A percentile compares a stretch with the other conserved stretches of the same genome.
These are phyloP conservation scores for Tremella mesenterica DNA, from an alignment of 768 basidiomycete species.

Conservation along the genomic window DNA sequence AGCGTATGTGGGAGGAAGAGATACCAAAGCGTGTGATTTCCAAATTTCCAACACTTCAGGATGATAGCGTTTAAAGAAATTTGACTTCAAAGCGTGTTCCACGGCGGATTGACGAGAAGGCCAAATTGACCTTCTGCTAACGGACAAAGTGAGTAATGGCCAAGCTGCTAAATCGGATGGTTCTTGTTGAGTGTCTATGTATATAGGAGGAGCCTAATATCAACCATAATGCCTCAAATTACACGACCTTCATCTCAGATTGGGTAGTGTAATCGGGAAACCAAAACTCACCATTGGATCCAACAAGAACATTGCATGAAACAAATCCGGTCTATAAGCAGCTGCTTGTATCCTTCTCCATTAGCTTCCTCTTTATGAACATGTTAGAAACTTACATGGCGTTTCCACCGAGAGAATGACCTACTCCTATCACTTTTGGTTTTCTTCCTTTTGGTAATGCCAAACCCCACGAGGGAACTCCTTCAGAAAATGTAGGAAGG, in stretches of 20 bases:
- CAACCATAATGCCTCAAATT: too few relatives aligned
- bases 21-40: slow-evolving; percentile 21
- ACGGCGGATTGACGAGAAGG: slow-evolving; percentile 9
- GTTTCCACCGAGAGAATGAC: slow-evolving; percentile 79
- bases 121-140: slow-evolving; percentile 12
- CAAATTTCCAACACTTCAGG: slow-evolving; percentile 16
- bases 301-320: slow-evolving; percentile 62
- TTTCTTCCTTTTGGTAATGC: background rate
- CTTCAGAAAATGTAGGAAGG: slow-evolving; percentile 1
- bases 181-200: background rate
- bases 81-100: slow-evolving; percentile 8
- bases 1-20: background rate
- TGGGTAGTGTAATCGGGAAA: background rate
- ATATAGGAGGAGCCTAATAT: slow-evolving; percentile 4
- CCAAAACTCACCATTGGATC: slow-evolving; percentile 57
- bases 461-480: background rate
- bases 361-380: background rate
- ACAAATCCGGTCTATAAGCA: slow-evolving; percentile 56
- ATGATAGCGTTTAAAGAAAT: slow-evolving; percentile 30
- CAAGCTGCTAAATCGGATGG: slow-evolving; percentile 1
- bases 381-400: slow-evolving; percentile 53
- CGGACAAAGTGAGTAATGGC: slow-evolving; percentile 9
- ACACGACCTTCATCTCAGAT: too few relatives aligned
- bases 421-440: slow-evolving; percentile 55
- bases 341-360: slow-evolving; percentile 61